A percentile compares a stretch with the other conserved stretches of the same genome.
Evolutionary conservation across 2,329 filamentous ascomycete genomes (phyloP).

Genomic region (Ilyonectria robusta): DNA sequence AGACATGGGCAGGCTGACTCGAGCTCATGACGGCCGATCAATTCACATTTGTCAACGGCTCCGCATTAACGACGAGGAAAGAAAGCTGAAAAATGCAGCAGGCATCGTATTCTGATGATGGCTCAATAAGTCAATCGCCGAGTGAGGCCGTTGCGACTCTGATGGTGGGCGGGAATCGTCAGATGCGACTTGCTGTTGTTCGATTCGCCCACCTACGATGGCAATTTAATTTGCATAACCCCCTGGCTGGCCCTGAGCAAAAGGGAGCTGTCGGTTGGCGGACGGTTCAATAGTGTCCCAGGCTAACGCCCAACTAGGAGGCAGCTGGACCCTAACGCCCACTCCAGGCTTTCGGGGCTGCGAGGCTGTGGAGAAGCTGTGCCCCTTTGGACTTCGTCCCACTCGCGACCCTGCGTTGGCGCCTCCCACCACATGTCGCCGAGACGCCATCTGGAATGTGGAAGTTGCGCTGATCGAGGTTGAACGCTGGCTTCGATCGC

Average conservation of each 20-base stretch:
- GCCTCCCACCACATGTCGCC: background rate
- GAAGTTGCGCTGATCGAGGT: conserved; percentile 18
- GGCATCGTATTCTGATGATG: background rate
- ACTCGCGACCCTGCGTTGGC: background rate
- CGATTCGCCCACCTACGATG: background rate
- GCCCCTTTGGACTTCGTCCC: conserved; percentile 20
- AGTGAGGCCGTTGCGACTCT: background rate
- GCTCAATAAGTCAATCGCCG: background rate
- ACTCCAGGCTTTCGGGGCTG: conserved; percentile 8
- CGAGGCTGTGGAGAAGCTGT: conserved; percentile 1
- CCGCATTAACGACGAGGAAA: background rate
- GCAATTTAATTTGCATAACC: conserved; percentile 5
- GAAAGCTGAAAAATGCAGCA: too few species aligned
- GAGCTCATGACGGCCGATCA: background rate
- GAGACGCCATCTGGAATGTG: conserved; percentile 22
- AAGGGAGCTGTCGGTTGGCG: background rate
- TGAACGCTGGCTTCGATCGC: conserved; percentile 9
- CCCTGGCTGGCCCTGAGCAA: conserved; percentile 18
- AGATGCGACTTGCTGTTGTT: background rate
- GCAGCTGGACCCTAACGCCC: conserved; percentile 11
- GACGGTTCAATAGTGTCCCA: conserved; percentile 40
- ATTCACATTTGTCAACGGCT: conserved; percentile 27
- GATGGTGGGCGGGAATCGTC: background rate
- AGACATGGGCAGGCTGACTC: background rate
- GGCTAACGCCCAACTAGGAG: conserved; percentile 31